Percentiles rank a stretch among this genome's conserved stretches.
Evolutionary conservation across 345 rosid genomes (phyloP).

Genomic region (Pseudoturritis turrita): DNA sequence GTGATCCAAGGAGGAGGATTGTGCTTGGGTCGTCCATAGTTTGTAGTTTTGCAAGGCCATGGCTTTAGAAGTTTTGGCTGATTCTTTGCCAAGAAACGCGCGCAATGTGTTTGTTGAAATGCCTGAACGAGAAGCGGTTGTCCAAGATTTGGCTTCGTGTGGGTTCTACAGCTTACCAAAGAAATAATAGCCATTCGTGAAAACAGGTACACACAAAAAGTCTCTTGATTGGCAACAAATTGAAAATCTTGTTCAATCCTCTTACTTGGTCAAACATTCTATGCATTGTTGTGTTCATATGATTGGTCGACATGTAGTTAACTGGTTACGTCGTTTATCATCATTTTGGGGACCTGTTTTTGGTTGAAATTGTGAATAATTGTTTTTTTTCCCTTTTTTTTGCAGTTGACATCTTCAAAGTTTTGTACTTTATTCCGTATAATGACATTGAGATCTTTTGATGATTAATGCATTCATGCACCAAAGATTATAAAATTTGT

Average conservation of each 20-base stretch:
- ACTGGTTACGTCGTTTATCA: not conserved
- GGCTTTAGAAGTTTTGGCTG: too few species aligned
- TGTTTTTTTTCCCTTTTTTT: not conserved
- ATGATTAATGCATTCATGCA: too few species aligned
- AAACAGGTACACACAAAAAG: not conserved
- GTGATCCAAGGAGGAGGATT: too few species aligned
- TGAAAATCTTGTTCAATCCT: not conserved
- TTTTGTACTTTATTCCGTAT: not conserved
- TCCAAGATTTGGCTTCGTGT: not conserved
- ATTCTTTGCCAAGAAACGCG: too few species aligned
- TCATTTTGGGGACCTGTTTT: too few species aligned
- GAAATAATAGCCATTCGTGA: not conserved
- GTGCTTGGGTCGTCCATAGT: too few species aligned
- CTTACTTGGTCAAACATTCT: not conserved
- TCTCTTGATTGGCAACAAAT: not conserved
- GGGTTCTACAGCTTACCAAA: not conserved
- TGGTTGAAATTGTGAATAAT: not conserved
- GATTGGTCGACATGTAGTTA: not conserved
- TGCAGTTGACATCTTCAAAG: not conserved
- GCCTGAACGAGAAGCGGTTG: not conserved
- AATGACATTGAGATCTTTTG: not conserved
- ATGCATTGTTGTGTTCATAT: not conserved
- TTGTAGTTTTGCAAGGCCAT: too few species aligned
- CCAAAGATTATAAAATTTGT: not conserved
- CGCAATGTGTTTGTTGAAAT: not conserved